These are phyloP conservation scores for Flammula alnicola DNA, from an alignment of 1,284 basidiomycete species.

Conservation along the genomic window DNA sequence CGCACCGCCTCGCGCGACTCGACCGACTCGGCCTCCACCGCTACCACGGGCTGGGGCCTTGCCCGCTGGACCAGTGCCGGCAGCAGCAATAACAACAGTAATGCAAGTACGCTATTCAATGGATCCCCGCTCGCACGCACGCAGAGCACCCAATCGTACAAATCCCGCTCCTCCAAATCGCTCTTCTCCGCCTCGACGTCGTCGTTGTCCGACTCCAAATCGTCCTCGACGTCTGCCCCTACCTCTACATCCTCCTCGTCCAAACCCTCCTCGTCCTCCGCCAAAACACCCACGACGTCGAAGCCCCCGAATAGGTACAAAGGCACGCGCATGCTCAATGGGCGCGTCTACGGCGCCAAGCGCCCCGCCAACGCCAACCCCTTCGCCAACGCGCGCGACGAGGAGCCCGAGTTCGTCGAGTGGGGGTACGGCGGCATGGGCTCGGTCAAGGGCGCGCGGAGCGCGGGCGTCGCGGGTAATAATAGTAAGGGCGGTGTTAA, in stretches of 20 bases:
- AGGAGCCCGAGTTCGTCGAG: slow-evolving; percentile 80
- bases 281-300: slow-evolving; percentile 11
- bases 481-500: slow-evolving; percentile 27
- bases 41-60: slow-evolving; percentile 31
- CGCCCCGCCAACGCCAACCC: slow-evolving; percentile 40
- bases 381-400: slow-evolving; percentile 56
- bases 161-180: slow-evolving; percentile 22
- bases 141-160: slow-evolving; percentile 35
- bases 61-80: slow-evolving; percentile 35
- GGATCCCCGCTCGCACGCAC: slow-evolving; percentile 37
- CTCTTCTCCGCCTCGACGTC: slow-evolving; percentile 25
- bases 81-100: slow-evolving; percentile 16
- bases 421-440: slow-evolving; percentile 90
- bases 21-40: slow-evolving; percentile 15
- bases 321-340: slow-evolving; percentile 71
- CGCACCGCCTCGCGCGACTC: slow-evolving; percentile 44
- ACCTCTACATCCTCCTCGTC: slow-evolving; percentile 11
- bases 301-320: slow-evolving; percentile 31
- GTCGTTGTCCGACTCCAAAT: slow-evolving; percentile 16
- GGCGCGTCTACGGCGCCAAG: slow-evolving; percentile 72
- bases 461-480: slow-evolving; percentile 35
- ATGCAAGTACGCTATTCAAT: slow-evolving; percentile 18
- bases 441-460: slow-evolving; percentile 52
- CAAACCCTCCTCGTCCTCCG: slow-evolving; percentile 9
- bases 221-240: slow-evolving; percentile 26